A percentile compares a stretch with the other conserved stretches of the same genome.
Evolutionary conservation across 371 early-diverging fungal species (phyloP).

Genomic region (Haplosporangium sp.): DNA sequence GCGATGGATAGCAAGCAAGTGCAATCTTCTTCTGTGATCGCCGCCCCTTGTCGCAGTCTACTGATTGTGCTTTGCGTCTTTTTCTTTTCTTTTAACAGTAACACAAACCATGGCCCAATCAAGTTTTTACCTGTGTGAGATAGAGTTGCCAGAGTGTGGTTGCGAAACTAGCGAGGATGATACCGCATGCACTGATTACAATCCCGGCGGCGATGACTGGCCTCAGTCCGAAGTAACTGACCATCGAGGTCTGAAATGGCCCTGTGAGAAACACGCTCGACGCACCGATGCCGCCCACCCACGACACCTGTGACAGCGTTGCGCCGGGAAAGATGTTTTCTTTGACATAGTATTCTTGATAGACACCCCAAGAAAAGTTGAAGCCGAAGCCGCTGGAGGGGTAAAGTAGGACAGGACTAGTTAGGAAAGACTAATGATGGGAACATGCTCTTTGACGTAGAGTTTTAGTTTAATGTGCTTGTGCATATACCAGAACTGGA

Average conservation of each 20-base stretch:
- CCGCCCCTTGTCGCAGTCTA: no score
- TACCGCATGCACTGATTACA: constrained; percentile 59
- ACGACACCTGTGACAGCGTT: constrained; percentile 59
- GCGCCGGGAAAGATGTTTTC: constrained; percentile 55
- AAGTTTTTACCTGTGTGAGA: constrained; percentile 66
- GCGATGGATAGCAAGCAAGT: background rate
- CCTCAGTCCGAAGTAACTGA: constrained; percentile 64
- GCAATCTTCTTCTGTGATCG: no score
- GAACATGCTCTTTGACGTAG: background rate
- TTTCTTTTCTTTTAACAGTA: no score
- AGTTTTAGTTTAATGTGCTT: background rate
- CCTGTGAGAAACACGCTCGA: constrained; percentile 60
- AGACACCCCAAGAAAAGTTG: constrained; percentile 61
- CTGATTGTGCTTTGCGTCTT: no score
- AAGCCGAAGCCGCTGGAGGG: constrained; percentile 44
- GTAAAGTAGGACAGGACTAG: background rate
- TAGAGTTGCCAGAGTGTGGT: constrained; percentile 64
- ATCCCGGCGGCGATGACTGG: constrained; percentile 65
- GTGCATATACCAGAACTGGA: constrained; percentile 51
- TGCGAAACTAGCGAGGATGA: constrained; percentile 68
- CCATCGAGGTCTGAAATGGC: constrained; percentile 68
- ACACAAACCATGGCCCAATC: no score
- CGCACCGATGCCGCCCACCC: constrained; percentile 62
- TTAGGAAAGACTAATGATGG: background rate
- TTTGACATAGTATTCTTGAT: constrained; percentile 49